Evolutionary conservation across 305 asterid genomes (phyloP).

Genomic region (Fraxinus velutina): DNA sequence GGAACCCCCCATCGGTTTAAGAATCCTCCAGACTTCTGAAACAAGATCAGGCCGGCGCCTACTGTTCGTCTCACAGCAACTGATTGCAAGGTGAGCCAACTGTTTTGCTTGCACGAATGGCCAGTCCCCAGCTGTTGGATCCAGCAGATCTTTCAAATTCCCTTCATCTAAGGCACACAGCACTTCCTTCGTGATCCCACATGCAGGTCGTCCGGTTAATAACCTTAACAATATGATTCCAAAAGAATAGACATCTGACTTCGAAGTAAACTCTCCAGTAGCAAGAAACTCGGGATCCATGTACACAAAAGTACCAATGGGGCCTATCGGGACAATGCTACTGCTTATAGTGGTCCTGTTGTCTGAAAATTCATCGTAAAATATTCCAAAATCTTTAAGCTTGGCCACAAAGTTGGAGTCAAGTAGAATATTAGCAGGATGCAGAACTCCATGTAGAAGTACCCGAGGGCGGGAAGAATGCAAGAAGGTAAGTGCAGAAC

Average conservation of each 20-base stretch:
- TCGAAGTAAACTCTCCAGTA: constrained; percentile 77
- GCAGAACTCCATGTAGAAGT: constrained; percentile 76
- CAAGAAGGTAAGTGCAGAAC: constrained; percentile 78
- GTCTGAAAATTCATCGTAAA: constrained; percentile 37
- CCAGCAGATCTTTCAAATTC: constrained; percentile 58
- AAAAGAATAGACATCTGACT: constrained; percentile 81
- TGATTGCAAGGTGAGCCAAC: constrained; percentile 73
- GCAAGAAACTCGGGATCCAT: constrained; percentile 75
- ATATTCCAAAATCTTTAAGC: constrained; percentile 79
- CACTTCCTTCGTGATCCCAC: constrained; percentile 63
- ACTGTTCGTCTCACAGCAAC: constrained; percentile 53
- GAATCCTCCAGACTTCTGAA: constrained; percentile 77
- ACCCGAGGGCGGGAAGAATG: constrained; percentile 66
- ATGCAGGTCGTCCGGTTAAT: constrained; percentile 77
- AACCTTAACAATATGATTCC: constrained; percentile 72
- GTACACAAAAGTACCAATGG: constrained; percentile 53
- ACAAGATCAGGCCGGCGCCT: constrained; percentile 74
- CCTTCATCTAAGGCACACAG: constrained; percentile 55
- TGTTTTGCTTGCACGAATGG: constrained; percentile 91
- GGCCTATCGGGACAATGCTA: constrained; percentile 28
- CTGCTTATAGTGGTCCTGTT: constrained; percentile 13
- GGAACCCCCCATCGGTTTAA: constrained; percentile 70
- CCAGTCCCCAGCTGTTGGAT: constrained; percentile 91
- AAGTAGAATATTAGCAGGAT: constrained; percentile 73
- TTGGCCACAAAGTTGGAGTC: constrained; percentile 72